Conservation (phyloP, 2,329 filamentous ascomycete genomes). For the Cladosporium oxysporum region DNA sequence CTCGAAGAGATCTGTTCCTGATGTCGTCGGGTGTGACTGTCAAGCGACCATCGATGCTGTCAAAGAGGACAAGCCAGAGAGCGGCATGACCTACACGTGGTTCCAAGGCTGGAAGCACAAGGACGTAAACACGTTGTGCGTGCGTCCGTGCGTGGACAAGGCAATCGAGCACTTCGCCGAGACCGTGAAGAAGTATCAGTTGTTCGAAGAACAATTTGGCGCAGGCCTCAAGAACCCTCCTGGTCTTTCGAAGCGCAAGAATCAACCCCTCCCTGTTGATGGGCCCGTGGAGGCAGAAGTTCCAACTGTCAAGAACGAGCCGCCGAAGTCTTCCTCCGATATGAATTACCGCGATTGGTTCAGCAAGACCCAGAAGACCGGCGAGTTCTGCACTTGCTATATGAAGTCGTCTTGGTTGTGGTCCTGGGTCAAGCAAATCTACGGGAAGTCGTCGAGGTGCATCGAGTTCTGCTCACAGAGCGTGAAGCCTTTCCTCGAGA, state of each 20-base stretch:
- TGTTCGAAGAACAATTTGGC: background rate
- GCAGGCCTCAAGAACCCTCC: background rate
- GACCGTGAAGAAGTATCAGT: background rate
- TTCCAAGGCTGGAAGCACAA: background rate
- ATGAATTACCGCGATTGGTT: background rate
- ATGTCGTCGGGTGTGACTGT: background rate
- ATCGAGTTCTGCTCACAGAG: background rate
- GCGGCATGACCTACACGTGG: background rate
- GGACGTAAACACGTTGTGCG: background rate
- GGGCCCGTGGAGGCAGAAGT: background rate
- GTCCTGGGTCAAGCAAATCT: background rate
- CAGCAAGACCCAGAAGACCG: background rate
- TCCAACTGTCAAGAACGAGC: background rate
- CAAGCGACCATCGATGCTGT: background rate
- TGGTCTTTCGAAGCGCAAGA: background rate
- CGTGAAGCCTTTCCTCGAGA: constrained; percentile 1
- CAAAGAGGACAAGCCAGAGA: background rate
- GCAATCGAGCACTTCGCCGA: background rate
- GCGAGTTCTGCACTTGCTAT: background rate
- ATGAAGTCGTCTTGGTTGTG: background rate
- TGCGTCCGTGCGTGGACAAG: background rate
- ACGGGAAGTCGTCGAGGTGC: background rate
- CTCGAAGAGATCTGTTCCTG: background rate
- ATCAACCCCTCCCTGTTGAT: background rate
- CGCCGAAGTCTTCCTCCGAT: background rate